Base-by-base conservation (phyloP, 148 eudicot genomes). In the Rhododendron kiyosumense region DNA sequence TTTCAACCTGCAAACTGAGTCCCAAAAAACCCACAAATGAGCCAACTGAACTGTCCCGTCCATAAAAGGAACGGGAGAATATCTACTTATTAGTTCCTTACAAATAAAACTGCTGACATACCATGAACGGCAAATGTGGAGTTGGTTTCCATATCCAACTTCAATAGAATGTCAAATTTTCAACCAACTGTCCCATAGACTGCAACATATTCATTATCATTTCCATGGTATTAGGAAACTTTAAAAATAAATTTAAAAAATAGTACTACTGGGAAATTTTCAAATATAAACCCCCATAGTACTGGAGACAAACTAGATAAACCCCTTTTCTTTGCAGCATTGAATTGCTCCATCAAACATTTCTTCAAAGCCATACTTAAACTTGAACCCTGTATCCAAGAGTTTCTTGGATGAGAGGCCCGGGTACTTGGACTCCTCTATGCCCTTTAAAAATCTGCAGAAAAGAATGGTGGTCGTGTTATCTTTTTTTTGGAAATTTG, bases 271-370 rank as follows among this genome's bases (percentile, higher is more conserved):
- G 71, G 28, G 12, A 2, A 2, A 8, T 8, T 8, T 65, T 65
- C 30, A n/a, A 65, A 65, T n/a, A 65, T 65, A 59, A 24, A n/a
- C 17, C 30, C 28, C 71, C 7, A 65, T n/a, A 9, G 26, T 24
- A 61, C 26, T 61, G 28, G 69, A 24, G 12, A 45, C 3, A n/a
- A 24, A 73, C 28, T 81, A 86, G 78, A 81, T 34, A 30, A 90
- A 41, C 26, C 90, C 90, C 81, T 87, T 90, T 5, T 89, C 81
- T 48, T 89, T 92, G 87, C 90, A 90, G 36, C 89, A 85, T n/a
- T 57, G 67, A 82, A 92, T 90, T 36, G 92, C 88, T 57, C 81
- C 89, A 83, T 92, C 91, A 76, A 74, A 90, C 84, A 92, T 92
- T 43, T 88, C 89, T 74, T 90, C 88, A 11, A 92, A 74, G 2